phyloP scores from a whole-genome alignment of 2,329 filamentous ascomycete genomes.

The Aspergillus oerlinghausenensis region DNA sequence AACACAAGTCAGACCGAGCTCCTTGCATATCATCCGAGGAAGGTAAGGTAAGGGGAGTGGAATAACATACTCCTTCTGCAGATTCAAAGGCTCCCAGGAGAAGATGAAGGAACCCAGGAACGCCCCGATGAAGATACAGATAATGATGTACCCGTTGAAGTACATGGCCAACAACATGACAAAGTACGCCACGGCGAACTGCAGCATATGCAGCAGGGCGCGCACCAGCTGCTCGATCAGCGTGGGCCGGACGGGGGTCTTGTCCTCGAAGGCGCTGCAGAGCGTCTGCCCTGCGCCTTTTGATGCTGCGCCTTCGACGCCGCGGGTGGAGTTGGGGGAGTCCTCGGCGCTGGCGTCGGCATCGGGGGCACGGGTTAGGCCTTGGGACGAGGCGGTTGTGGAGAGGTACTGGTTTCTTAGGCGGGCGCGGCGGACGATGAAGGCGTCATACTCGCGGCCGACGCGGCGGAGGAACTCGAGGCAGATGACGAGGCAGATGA shows the following conservation, averaged over 20 bases:
- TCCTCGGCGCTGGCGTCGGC: background rate
- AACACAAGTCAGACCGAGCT: background rate
- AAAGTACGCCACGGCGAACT: conserved; percentile 73
- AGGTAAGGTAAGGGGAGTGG: background rate
- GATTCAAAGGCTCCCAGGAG: conserved; percentile 55
- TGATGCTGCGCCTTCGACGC: background rate
- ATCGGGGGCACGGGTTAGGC: background rate
- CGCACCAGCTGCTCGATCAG: conserved; percentile 62
- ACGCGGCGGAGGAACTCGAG: conserved; percentile 69
- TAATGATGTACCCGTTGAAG: conserved; percentile 70
- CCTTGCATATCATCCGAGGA: conserved; percentile 4
- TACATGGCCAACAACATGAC: conserved; percentile 68
- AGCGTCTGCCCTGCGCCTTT: background rate
- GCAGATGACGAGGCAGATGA: conserved; percentile 65
- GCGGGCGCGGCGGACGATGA: conserved; percentile 46
- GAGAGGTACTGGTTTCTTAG: background rate
- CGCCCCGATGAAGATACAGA: conserved; percentile 73
- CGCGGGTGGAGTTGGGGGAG: background rate
- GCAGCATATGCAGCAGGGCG: conserved; percentile 63
- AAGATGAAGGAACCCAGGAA: conserved; percentile 70
- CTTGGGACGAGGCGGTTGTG: background rate
- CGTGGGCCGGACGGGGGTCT: conserved; percentile 49
- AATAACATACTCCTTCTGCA: conserved; percentile 17
- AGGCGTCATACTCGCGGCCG: conserved; percentile 68
- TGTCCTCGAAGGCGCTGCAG: background rate